Conservation (phyloP, 768 basidiomycete species). For the Agrocybe pediades region DNA sequence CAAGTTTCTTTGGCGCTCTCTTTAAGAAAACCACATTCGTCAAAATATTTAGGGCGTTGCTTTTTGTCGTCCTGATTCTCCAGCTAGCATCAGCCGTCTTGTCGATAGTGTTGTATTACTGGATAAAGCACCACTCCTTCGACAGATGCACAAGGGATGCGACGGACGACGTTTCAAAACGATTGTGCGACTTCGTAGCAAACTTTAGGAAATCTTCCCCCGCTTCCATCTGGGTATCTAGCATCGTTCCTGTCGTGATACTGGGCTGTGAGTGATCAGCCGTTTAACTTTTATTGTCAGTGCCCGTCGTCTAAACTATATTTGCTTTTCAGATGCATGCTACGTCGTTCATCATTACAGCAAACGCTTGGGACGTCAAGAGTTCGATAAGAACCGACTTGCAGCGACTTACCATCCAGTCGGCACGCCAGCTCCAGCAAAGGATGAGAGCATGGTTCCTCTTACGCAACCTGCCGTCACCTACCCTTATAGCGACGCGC, state of each 20-base stretch:
- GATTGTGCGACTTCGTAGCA: slow-evolving; percentile 30
- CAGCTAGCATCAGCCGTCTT: slow-evolving; percentile 32
- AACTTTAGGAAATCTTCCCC: slow-evolving; percentile 25
- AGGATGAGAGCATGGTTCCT: slow-evolving; percentile 30
- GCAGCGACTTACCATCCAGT: slow-evolving; percentile 19
- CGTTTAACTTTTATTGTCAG: background rate
- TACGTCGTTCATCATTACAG: slow-evolving; percentile 39
- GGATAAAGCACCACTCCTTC: slow-evolving; percentile 22
- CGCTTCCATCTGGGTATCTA: slow-evolving; percentile 30
- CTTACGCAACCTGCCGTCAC: slow-evolving; percentile 25
- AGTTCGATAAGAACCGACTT: slow-evolving; percentile 22
- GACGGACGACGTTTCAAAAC: slow-evolving; percentile 23
- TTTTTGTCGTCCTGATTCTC: slow-evolving; percentile 28
- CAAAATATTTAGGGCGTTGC: slow-evolving; percentile 31
- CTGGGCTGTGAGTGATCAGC: slow-evolving; percentile 36
- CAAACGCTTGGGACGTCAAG: slow-evolving; percentile 30
- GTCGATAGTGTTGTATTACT: slow-evolving; percentile 34
- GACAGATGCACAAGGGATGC: slow-evolving; percentile 31
- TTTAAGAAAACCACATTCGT: slow-evolving; percentile 38
- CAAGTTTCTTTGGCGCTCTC: slow-evolving; percentile 41
- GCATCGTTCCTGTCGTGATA: slow-evolving; percentile 36
- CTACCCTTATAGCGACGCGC: slow-evolving; percentile 34
- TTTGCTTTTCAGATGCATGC: slow-evolving; percentile 32
- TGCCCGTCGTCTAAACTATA: slow-evolving; percentile 1
- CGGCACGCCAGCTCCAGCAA: slow-evolving; percentile 27